Evolutionary conservation across 148 eudicot species (phyloP), one percentile per base, ranked within the genome.

Genomic region (Rhododendron kiyosumense): DNA sequence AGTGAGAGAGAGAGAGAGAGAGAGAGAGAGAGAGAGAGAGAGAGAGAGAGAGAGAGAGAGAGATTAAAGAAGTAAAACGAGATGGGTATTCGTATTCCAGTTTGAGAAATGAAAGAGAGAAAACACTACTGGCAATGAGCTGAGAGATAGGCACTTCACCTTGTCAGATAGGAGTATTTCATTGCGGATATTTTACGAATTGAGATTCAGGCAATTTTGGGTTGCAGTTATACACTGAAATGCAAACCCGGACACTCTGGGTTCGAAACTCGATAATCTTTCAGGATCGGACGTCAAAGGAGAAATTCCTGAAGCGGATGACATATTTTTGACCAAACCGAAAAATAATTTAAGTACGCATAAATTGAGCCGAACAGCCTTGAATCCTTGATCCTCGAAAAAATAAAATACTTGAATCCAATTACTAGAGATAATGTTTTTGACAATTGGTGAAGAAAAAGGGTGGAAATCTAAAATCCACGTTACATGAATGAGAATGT

Each of bases 311-410:
- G 17, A 0, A 11, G 15, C 15, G 4, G 3, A 49, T 1, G 15
- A 0, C 15, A 0, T 49, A 0, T 49, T 0, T 49, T 49, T 10
- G 14, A 49, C 15, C 4, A 0, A 0, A 11, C 0, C 17, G 15
- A 1, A 51, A 15, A 51, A 51, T 51, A 11, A 13, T 12, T 3
- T 17, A 11, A 11, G 1, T 51, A 0, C 4, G 15, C 12, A 46
- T 9, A 46, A 46, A 0, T 0, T 46, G 0, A 0, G 2, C 11
- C 2, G 2, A 0, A 9, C 2, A 46, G 0, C 11, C 12, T 46
- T 46, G 11, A 0, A 9, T 46, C 11, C 48, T 13, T 51, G 10
- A 11, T 13, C 3, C 13, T 48, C 2, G 13, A 8, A 11, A 48
- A 48, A 48, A 48, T 48, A 51, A 13, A 13, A 51, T 13, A 46